Percentiles rank a stretch among this genome's conserved stretches.
Conservation (phyloP, 306 rosid genomes). For the Quercus cerris region DNA sequence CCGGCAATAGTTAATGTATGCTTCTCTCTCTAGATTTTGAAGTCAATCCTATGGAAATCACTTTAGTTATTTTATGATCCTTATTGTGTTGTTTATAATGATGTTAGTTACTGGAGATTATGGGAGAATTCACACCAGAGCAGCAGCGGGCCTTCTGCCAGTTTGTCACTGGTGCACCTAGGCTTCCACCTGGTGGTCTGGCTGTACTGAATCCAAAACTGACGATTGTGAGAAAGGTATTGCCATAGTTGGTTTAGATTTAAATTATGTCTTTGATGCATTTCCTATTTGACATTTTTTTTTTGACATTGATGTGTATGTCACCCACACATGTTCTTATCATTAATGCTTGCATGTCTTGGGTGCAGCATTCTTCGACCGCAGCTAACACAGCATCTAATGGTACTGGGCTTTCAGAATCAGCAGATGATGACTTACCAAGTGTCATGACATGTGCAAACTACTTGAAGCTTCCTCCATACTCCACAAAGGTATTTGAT, state of each 20-base stretch:
- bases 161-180: conserved; percentile 98
- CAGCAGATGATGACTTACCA: conserved; percentile 94
- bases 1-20: conserved; percentile 88
- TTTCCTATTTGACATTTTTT: not conserved
- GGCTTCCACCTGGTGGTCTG: conserved; percentile 94
- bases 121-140: conserved; percentile 91
- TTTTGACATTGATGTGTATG: not conserved
- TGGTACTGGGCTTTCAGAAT: conserved; percentile 74
- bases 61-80: conserved; percentile 18
- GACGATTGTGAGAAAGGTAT: conserved; percentile 97
- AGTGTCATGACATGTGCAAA: conserved; percentile 99
- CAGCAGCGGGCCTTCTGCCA: conserved; percentile 97
- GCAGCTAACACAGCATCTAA: conserved; percentile 58
- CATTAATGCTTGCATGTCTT: conserved; percentile 7
- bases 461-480: conserved; percentile 98
- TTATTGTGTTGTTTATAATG: conserved; percentile 15
- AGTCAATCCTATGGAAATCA: conserved; percentile 2
- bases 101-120: conserved; percentile 82
- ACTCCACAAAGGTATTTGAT: conserved; percentile 82
- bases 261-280: not conserved
- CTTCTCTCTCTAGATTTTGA: not conserved
- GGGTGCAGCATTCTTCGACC: conserved; percentile 72
- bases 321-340: not conserved
- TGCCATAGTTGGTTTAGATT: not conserved
- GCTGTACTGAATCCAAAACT: conserved; percentile 89